Evolutionary conservation across 2,329 filamentous ascomycete species (phyloP), one percentile per base, ranked within the genome.

Genomic region (Arthrobotrys pseudoclavata): DNA sequence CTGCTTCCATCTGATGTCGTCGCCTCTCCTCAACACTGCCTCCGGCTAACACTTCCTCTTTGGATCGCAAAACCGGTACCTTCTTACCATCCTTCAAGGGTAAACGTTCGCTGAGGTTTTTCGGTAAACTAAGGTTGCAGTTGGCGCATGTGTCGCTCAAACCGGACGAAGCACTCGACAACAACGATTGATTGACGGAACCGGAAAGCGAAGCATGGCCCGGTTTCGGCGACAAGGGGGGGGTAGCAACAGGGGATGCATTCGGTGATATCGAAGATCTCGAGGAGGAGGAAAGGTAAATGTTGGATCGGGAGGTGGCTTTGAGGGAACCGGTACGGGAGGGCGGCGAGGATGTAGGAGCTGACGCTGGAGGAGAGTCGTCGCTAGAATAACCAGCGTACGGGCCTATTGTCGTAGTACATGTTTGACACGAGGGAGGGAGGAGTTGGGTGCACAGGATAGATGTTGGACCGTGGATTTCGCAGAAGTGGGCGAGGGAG

Each of bases 401-500:
- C 3, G 69, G 66, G 15, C 50, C 48, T 76, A 45, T 57, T 47
- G 57, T 76, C 22, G 70, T 74, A 63, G 79, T 74, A 82, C 90
- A 91, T 80, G 86, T 85, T 71, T 85, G 85, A 81, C 90, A 91
- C 57, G 87, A 86, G 12, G 89, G 87, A 1, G 89, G 88, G 13
- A 90, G 84, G 60, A 89, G 89, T 82, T 91, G 89, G 40, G 90
- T 91, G 81, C 91, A 89, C 88, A 91, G 90, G 74, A 91, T 83
- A 61, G 89, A 89, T 55, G 89, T 91, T 60, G 90, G 90, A 79
- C 90, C 90, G 84, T 91, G 90, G 79, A 88, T 86, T 83, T 91
- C 90, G 86, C 90, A 91, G 82, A 91, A 91, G 83, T 91, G 89
- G 81, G 90, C 90, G 81, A 91, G 86, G 83, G 89, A 91, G 82